These are phyloP conservation scores for Boletus coccyginus DNA, from an alignment of 768 basidiomycete species.

Conservation along the genomic window DNA sequence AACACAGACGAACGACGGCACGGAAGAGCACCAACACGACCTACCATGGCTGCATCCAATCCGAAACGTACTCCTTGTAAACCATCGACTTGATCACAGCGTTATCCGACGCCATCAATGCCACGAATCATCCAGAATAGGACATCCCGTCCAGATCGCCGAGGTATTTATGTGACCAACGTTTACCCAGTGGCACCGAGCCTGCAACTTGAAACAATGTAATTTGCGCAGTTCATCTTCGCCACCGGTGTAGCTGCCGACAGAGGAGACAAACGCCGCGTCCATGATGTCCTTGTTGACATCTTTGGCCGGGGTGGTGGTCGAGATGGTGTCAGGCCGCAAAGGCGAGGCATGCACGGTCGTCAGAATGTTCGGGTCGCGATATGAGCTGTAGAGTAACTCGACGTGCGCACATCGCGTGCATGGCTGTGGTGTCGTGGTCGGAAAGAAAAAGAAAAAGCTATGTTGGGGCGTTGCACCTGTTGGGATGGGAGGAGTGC, in stretches of 20 bases:
- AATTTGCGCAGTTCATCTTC: slow-evolving; percentile 56
- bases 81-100: slow-evolving; percentile 89
- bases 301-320: slow-evolving; percentile 16
- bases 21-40: slow-evolving; percentile 15
- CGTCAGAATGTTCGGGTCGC: slow-evolving; percentile 48
- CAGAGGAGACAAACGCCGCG: slow-evolving; percentile 76
- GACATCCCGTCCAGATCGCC: slow-evolving; percentile 94
- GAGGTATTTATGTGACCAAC: slow-evolving; percentile 93
- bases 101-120: slow-evolving; percentile 82
- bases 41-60: slow-evolving; percentile 90
- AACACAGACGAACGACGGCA: not conserved
- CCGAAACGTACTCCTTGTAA: slow-evolving; percentile 86
- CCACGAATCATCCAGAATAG: slow-evolving; percentile 88
- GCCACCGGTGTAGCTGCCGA: slow-evolving; percentile 78
- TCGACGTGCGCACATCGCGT: slow-evolving; percentile 60
- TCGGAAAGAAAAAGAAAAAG: no score
- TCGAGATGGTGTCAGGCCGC: slow-evolving; percentile 51
- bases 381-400: slow-evolving; percentile 69
- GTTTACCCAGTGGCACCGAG: slow-evolving; percentile 75
- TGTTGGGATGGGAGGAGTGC: no score
- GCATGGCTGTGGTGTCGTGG: no score
- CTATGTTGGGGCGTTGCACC: no score
- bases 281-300: slow-evolving; percentile 87
- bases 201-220: slow-evolving; percentile 61
- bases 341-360: slow-evolving; percentile 71